Percentiles rank a stretch among this genome's conserved stretches.
phyloP scores from a whole-genome alignment of 2,329 filamentous ascomycete species.

The Botrytis galanthina region DNA sequence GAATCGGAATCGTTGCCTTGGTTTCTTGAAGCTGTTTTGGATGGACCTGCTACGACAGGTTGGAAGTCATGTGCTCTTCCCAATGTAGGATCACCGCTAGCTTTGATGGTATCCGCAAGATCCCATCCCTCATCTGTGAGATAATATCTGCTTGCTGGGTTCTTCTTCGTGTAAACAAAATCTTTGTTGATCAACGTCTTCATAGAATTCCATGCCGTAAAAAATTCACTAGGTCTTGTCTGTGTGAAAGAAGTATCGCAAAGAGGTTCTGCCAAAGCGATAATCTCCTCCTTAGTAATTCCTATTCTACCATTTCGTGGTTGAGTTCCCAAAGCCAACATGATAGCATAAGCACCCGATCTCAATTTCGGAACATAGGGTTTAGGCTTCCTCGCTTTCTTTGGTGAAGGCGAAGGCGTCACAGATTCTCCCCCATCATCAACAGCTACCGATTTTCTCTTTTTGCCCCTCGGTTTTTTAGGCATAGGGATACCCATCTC shows the following conservation, averaged over 20 bases:
- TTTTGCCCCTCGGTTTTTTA: conserved; percentile 49
- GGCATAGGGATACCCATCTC: conserved; percentile 69
- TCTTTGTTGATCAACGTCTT: conserved; percentile 72
- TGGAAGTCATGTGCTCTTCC: conserved; percentile 26
- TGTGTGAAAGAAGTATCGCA: conserved; percentile 72
- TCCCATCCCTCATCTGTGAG: conserved; percentile 79
- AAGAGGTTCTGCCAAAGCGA: conserved; percentile 66
- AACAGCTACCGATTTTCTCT: conserved; percentile 13
- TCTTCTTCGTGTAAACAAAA: conserved; percentile 67
- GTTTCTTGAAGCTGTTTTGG: not conserved
- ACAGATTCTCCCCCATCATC: conserved; percentile 13
- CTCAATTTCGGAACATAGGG: conserved; percentile 69
- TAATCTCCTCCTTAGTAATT: conserved; percentile 66
- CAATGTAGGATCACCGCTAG: conserved; percentile 37
- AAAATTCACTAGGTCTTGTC: conserved; percentile 64
- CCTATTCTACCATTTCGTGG: conserved; percentile 54
- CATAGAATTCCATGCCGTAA: conserved; percentile 82
- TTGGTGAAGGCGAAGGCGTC: conserved; percentile 41
- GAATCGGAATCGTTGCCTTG: conserved; percentile 21
- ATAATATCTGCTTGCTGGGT: conserved; percentile 65
- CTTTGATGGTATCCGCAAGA: conserved; percentile 63
- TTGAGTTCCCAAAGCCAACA: conserved; percentile 63
- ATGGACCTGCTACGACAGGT: conserved; percentile 1
- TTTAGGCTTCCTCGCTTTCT: conserved; percentile 59
- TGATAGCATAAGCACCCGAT: conserved; percentile 72